Evolutionary conservation across 306 rosid genomes (phyloP).

Genomic region (Inga leiocalycina): DNA sequence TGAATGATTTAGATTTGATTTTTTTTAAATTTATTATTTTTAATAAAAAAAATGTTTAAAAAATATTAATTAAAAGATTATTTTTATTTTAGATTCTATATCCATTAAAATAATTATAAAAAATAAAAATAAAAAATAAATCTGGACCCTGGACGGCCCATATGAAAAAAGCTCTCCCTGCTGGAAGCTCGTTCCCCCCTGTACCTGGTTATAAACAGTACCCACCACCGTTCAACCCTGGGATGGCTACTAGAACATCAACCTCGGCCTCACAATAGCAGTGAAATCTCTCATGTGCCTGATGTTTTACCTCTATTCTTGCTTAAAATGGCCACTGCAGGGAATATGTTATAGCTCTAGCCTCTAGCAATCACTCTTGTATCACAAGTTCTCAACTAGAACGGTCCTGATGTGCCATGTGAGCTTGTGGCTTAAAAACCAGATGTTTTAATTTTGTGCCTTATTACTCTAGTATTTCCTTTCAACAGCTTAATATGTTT

Average conservation of each 20-base stretch:
- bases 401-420: constrained; percentile 9
- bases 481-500: not conserved
- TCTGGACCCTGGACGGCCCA: no score
- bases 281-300: constrained; percentile 23
- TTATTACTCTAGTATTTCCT: constrained; percentile 19
- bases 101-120: no score
- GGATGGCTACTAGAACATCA: constrained; percentile 49
- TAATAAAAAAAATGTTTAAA: no score
- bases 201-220: constrained; percentile 64
- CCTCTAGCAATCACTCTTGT: not conserved
- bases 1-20: no score
- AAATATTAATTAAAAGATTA: no score
- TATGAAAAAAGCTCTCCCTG: no score
- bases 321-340: constrained; percentile 7
- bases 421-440: constrained; percentile 30
- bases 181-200: constrained; percentile 25
- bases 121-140: no score
- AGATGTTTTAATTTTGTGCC: constrained; percentile 32
- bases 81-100: no score
- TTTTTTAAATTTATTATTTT: no score
- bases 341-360: constrained; percentile 15
- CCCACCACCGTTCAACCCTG: constrained; percentile 58
- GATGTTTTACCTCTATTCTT: constrained; percentile 19
- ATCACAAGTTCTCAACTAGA: constrained; percentile 16
- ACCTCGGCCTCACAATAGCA: constrained; percentile 46